A percentile compares a stretch with the other conserved stretches of the same genome.
These are phyloP conservation scores for Manihot esculenta DNA, from an alignment of 441 rosid species.

Conservation along the genomic window DNA sequence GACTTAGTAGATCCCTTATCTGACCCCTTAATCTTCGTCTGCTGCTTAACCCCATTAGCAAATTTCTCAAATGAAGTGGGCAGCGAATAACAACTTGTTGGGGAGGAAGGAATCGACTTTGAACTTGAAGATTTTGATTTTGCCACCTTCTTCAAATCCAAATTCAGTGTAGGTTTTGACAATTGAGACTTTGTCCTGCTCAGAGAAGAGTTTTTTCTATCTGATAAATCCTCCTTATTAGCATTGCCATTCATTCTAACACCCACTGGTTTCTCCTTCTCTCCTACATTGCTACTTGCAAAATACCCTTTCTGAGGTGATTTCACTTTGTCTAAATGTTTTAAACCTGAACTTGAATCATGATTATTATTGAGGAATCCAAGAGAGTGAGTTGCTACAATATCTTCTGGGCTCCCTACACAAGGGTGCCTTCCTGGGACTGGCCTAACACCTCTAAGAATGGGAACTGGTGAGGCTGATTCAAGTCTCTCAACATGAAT, in stretches of 20 bases:
- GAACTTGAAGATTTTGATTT: constrained; percentile 58
- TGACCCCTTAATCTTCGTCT: constrained; percentile 50
- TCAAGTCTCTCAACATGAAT: constrained; percentile 92
- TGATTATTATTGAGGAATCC: constrained; percentile 56
- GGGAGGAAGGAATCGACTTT: constrained; percentile 80
- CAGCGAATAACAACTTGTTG: constrained; percentile 82
- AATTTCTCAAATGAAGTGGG: constrained; percentile 87
- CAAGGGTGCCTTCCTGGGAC: constrained; percentile 97
- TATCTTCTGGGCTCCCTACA: constrained; percentile 91
- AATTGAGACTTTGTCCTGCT: constrained; percentile 63
- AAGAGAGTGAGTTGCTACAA: constrained; percentile 75
- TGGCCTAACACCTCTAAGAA: constrained; percentile 85
- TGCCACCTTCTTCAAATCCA: constrained; percentile 61
- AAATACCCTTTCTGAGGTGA: constrained; percentile 30
- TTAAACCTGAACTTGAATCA: constrained; percentile 36
- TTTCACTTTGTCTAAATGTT: constrained; percentile 53
- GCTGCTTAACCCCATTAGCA: constrained; percentile 76
- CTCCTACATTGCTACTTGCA: constrained; percentile 31
- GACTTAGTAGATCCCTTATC: constrained; percentile 52
- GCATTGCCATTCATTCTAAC: constrained; percentile 47
- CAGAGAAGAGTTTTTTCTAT: constrained; percentile 35
- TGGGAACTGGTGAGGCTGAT: constrained; percentile 89
- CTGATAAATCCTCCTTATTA: constrained; percentile 46
- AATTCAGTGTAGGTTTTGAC: constrained; percentile 36
- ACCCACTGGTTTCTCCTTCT: constrained; percentile 48